Percentiles rank a stretch among this genome's conserved stretches.
Evolutionary conservation across 1,139 yeast species (phyloP).

Genomic region (Pneumocystis carinii): DNA sequence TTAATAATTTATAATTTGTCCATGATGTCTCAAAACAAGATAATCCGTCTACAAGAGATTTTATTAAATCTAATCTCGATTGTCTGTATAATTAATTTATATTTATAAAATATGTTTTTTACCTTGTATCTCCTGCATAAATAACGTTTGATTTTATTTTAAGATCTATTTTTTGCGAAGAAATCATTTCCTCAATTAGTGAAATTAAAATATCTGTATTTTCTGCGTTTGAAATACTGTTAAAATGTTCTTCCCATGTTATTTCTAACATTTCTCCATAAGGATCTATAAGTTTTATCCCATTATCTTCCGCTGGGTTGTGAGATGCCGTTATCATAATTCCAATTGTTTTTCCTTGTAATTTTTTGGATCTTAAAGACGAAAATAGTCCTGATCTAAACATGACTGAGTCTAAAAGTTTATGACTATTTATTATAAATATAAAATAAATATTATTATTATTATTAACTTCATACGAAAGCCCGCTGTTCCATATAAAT

Average conservation of each 20-base stretch:
- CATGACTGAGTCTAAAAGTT: conserved; percentile 61
- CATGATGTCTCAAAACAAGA: conserved; percentile 33
- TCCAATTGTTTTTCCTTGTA: conserved; percentile 59
- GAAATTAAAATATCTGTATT: conserved; percentile 25
- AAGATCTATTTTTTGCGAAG: conserved; percentile 31
- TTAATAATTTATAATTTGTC: conserved; percentile 52
- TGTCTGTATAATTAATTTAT: conserved; percentile 37
- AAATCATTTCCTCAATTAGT: conserved; percentile 19
- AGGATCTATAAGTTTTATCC: conserved; percentile 92
- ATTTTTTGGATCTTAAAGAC: conserved; percentile 55
- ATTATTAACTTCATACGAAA: conserved; percentile 46
- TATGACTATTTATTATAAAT: conserved; percentile 27
- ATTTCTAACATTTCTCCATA: conserved; percentile 16
- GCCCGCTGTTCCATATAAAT: conserved; percentile 90
- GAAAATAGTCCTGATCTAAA: conserved; percentile 78
- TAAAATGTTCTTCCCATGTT: conserved; percentile 73
- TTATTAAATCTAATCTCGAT: conserved; percentile 54
- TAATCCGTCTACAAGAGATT: conserved; percentile 56
- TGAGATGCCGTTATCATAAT: conserved; percentile 97
- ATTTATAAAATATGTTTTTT: neutral
- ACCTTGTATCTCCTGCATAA: conserved; percentile 36
- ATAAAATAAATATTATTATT: neutral
- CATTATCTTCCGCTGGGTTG: conserved; percentile 88
- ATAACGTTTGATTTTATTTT: conserved; percentile 30
- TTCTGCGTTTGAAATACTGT: conserved; percentile 58